These are phyloP conservation scores for Acanthamoeba royreba DNA, from an alignment of 208 protist genomes.

Conservation along the genomic window DNA sequence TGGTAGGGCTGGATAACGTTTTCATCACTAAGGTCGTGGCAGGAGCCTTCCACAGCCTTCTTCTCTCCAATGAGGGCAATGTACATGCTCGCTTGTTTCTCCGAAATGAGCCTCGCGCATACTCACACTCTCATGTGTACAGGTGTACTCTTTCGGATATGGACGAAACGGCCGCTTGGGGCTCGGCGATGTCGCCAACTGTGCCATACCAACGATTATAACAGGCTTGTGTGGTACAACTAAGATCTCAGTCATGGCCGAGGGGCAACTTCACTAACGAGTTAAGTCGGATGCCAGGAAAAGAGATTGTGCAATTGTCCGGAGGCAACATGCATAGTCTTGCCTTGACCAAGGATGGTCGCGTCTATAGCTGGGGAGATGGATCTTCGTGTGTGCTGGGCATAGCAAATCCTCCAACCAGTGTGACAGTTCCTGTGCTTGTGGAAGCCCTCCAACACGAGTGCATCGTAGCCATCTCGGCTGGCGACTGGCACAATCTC, in stretches of 20 bases:
- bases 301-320: not conserved
- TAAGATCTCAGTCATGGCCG: no score
- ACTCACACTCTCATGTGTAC: no score
- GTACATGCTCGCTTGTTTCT: not conserved
- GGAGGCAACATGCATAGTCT: not conserved
- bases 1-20: not conserved
- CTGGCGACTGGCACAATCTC: not conserved
- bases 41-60: not conserved
- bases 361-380: not conserved
- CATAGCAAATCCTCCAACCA: not conserved
- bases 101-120: no score
- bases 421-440: not conserved
- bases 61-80: not conserved
- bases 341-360: not conserved
- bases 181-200: not conserved
- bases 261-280: no score
- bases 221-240: not conserved
- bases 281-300: not conserved
- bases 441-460: not conserved
- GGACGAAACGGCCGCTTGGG: not conserved
- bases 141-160: not conserved
- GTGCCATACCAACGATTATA: not conserved
- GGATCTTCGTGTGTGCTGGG: not conserved
- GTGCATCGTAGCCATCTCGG: not conserved
- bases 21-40: not conserved